phyloP scores from a whole-genome alignment of 129 eudicot species.

The Chrysanthemum makinoi region DNA sequence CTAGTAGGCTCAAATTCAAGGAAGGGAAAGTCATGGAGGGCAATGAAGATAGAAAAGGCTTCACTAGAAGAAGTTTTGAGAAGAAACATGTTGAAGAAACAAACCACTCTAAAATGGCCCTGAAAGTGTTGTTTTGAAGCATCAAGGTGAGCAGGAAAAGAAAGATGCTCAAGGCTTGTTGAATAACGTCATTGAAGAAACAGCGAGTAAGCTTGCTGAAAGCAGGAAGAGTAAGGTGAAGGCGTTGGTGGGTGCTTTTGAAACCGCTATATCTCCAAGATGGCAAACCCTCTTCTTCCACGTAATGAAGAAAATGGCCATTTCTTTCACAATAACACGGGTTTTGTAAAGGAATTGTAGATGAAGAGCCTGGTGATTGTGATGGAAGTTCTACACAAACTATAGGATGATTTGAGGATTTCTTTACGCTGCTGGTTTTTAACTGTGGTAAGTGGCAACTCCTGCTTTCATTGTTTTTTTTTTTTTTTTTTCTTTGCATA shows the following conservation, averaged over 20 bases:
- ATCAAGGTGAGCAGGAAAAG: constrained; percentile 72
- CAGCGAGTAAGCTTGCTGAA: constrained; percentile 80
- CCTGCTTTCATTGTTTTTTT: background rate
- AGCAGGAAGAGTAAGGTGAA: constrained; percentile 89
- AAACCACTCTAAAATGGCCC: constrained; percentile 18
- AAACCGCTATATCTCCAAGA: constrained; percentile 91
- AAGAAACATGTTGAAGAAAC: constrained; percentile 30
- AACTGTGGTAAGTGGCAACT: constrained; percentile 22
- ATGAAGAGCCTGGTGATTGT: constrained; percentile 28
- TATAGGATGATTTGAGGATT: constrained; percentile 19
- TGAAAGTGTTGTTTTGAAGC: constrained; percentile 66
- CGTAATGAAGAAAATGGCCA: constrained; percentile 1
- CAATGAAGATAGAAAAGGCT: constrained; percentile 8
- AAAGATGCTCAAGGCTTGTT: constrained; percentile 68
- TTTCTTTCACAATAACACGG: constrained; percentile 22
- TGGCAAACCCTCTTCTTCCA: constrained; percentile 28
- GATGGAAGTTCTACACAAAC: constrained; percentile 18
- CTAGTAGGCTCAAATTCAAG: constrained; percentile 71
- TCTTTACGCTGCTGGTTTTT: constrained; percentile 14
- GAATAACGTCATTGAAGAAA: constrained; percentile 86
- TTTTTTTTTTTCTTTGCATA: constrained; percentile 9
- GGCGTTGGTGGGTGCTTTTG: constrained; percentile 98
- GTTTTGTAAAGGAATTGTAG: constrained; percentile 32
- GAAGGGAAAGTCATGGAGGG: constrained; percentile 23
- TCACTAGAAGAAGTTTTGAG: constrained; percentile 35